A percentile compares a stretch with the other conserved stretches of the same genome.
Evolutionary conservation across 225 moss, liverwort and hornwort species (phyloP).

Genomic region (Marchantia paleacea): DNA sequence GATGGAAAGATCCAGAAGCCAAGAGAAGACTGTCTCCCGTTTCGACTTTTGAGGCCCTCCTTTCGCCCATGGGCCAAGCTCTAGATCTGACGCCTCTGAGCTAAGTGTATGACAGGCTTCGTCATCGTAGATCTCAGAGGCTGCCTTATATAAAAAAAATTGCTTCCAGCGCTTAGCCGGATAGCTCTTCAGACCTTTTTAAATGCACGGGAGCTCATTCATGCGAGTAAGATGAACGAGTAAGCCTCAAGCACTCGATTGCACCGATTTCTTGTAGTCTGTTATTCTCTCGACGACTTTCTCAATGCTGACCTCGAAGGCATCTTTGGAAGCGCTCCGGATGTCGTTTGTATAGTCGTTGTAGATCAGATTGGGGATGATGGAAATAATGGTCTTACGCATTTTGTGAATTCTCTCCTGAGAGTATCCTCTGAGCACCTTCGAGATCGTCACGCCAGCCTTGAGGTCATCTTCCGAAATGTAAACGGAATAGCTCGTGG

Average conservation of each 20-base stretch:
- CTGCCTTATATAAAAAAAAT: slow-evolving; percentile 14
- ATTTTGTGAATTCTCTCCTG: slow-evolving; percentile 46
- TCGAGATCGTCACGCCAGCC: slow-evolving; percentile 53
- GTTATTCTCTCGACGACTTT: slow-evolving; percentile 55
- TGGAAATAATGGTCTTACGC: slow-evolving; percentile 63
- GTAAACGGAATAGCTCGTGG: slow-evolving; percentile 60
- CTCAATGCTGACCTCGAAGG: slow-evolving; percentile 69
- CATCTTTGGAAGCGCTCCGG: slow-evolving; percentile 41
- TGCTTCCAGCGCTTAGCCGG: not conserved
- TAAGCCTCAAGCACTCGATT: not conserved
- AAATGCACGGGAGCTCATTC: not conserved
- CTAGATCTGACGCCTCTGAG: not conserved
- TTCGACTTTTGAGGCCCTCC: not conserved
- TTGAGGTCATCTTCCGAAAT: slow-evolving; percentile 54
- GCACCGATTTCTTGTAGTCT: slow-evolving; percentile 30
- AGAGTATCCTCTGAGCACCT: slow-evolving; percentile 47
- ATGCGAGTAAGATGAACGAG: not conserved
- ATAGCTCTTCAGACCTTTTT: not conserved
- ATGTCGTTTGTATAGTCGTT: slow-evolving; percentile 52
- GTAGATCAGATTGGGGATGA: slow-evolving; percentile 67
- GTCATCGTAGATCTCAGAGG: not conserved
- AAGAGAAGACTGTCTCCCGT: not conserved
- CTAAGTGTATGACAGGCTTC: not conserved
- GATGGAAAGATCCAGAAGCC: not conserved
- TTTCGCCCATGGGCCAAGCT: not conserved